Base-by-base conservation (phyloP, 495 filamentous ascomycete genomes). In the Daldinia loculata region DNA sequence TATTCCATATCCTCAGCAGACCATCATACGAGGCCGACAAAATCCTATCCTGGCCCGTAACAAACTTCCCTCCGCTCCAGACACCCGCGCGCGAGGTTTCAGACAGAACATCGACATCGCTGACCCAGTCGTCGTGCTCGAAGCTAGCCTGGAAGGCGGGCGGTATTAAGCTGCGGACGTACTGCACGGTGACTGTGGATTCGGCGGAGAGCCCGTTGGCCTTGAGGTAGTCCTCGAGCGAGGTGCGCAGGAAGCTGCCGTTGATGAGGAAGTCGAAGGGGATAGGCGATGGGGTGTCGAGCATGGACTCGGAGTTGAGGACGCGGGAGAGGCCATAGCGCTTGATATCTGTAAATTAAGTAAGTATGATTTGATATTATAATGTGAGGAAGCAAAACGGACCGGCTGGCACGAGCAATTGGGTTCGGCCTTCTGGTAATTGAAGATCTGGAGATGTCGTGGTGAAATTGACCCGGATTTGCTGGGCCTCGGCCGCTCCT, bases 221-320 rank as follows among this genome's bases (percentile, higher is more conserved):
- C 24, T 88, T 89, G 56, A 99, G 88, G 81, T 95, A 97, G 74
- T 96, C 89, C 75, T 97, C 93, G 69, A 99, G 86, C 34, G 91
- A 92, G 27, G 93, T 91, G 43, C 92, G 90, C 27, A 99, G 87
- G 80, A 96, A 97, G 69, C 90, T 88, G 73, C 96, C 95, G 74
- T 94, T 93, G 79, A 96, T 88, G 67, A 99, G 86, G 84, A 99
- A 98, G 79, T 99, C 96, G 82, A 99, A 93, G 29, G 95, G 95
- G 39, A 97, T 88, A 14, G 95, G 91, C 48, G 89, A 86, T 45
- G 89, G 83, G 34, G 89, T 92, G 66, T 90, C 82, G 63, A 98
- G 88, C 74, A 98, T 90, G 17, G 83, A 84, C 75, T 85, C 84
- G 69, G 92, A 94, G 81, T 99, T 99, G 67, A 98, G 91, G 68